Evolutionary conservation across 2,329 filamentous ascomycete genomes (phyloP), one percentile per base, ranked within the genome.

Genomic region (Diaporthe velutina): DNA sequence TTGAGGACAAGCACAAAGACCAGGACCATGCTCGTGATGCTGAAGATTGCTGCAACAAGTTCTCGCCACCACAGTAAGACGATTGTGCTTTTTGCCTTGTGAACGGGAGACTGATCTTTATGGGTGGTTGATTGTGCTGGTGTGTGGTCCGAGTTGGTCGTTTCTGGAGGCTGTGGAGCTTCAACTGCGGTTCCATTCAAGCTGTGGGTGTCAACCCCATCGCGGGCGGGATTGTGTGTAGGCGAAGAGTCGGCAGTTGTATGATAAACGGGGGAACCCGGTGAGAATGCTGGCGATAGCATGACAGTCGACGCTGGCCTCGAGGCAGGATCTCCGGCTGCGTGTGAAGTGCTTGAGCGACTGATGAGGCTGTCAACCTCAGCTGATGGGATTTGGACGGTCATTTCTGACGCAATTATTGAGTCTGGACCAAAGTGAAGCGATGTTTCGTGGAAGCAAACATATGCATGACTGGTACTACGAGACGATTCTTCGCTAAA

Each of bases 361-460:
- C 22, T 50, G 9, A 25, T 12, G 13, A 12, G 22, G 25, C 48
- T 25, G 22, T 2, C 9, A 50, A 12, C 25, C 48, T 5, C 9
- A 25, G 48, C 48, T 25, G 48, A 4, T n/a, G 22, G 9, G 8
- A 1, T 50, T 50, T 50, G 22, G 9, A 2, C 0, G 22, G 10
- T n/a, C 48, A 50, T 50, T 1, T 0, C 5, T 13, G 7, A 0
- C 1, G n/a, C 0, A 19, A 15, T 10, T 50, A 0, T 3, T 25
- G 4, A 2, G n/a, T 25, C 3, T 19, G 17, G 8, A 0, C 9
- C 12, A 9, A 30, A 15, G 6, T 8, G 52, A 55, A 33, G 3
- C 2, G 4, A 7, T 33, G 1, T 55, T 19, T 28, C 33, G 7
- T 33, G 1, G 13, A 10, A 9, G 6, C 6, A 17, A 19, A 19